A percentile compares a stretch with the other conserved stretches of the same genome.
phyloP scores from a whole-genome alignment of 768 basidiomycete species.

The Mycena sanguinolenta region DNA sequence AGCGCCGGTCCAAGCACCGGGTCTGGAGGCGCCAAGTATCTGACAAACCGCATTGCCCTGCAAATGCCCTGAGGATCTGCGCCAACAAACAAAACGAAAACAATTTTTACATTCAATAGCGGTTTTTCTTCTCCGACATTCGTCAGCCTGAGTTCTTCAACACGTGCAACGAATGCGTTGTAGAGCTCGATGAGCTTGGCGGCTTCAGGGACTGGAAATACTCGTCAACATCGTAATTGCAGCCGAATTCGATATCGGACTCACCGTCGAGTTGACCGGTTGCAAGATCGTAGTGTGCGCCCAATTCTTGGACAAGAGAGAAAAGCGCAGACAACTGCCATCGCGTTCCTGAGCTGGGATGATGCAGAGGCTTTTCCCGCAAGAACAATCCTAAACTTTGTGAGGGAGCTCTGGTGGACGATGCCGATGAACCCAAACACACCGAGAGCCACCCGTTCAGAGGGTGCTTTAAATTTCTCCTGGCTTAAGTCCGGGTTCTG shows the following conservation, averaged over 20 bases:
- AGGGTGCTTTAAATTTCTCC: conserved; percentile 51
- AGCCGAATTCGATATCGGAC: not conserved
- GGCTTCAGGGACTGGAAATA: conserved; percentile 57
- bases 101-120: conserved; percentile 79
- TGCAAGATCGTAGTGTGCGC: conserved; percentile 61
- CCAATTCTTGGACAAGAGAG: conserved; percentile 79
- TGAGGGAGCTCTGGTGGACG: not conserved
- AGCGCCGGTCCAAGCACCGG: conserved; percentile 79
- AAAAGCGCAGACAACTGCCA: conserved; percentile 84
- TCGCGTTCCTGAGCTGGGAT: conserved; percentile 67
- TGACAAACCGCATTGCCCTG: conserved; percentile 81
- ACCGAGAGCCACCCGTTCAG: conserved; percentile 75
- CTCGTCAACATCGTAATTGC: not conserved
- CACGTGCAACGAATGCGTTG: conserved; percentile 69
- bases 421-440: conserved; percentile 31
- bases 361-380: conserved; percentile 76
- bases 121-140: conserved; percentile 76
- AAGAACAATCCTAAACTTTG: conserved; percentile 70
- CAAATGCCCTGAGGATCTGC: conserved; percentile 21
- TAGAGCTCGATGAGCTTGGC: conserved; percentile 69
- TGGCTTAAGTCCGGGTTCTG: conserved; percentile 49
- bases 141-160: conserved; percentile 75
- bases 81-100: conserved; percentile 8
- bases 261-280: conserved; percentile 60
- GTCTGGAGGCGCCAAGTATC: conserved; percentile 64